Evolutionary conservation across 768 basidiomycete species (phyloP).

Genomic region (Collybia sordida): DNA sequence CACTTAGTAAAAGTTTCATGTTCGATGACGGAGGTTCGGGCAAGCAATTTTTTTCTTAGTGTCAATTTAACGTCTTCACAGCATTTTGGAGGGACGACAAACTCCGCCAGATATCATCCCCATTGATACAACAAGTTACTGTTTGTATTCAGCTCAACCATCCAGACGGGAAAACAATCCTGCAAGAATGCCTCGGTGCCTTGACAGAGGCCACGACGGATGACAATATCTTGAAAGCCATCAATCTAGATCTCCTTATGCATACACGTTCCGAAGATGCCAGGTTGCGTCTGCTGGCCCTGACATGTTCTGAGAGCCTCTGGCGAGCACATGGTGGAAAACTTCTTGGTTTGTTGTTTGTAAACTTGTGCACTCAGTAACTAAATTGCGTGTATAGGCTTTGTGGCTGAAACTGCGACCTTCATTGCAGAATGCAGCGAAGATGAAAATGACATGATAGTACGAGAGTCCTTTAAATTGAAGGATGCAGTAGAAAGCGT

Average conservation of each 20-base stretch:
- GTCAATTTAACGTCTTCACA: conserved; percentile 26
- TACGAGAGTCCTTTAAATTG: conserved; percentile 63
- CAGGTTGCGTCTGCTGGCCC: conserved; percentile 64
- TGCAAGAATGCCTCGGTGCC: conserved; percentile 53
- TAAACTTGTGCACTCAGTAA: not conserved
- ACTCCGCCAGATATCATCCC: conserved; percentile 56
- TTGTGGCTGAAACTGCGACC: conserved; percentile 77
- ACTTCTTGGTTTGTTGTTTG: conserved; percentile 55
- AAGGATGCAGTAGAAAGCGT: conserved; percentile 72
- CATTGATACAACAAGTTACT: conserved; percentile 66
- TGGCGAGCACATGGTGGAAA: conserved; percentile 81
- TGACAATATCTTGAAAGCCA: conserved; percentile 68
- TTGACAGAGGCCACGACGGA: conserved; percentile 52
- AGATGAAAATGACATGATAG: conserved; percentile 85
- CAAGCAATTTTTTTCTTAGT: not conserved
- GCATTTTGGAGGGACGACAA: conserved; percentile 92
- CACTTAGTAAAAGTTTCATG: conserved; percentile 66
- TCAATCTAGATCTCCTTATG: conserved; percentile 86
- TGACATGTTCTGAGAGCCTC: conserved; percentile 65
- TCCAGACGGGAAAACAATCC: conserved; percentile 34
- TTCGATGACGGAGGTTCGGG: conserved; percentile 80
- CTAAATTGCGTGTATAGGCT: conserved; percentile 42
- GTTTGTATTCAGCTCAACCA: conserved; percentile 40
- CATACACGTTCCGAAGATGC: conserved; percentile 84
- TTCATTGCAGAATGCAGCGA: conserved; percentile 88